Base-by-base conservation (phyloP, 1,284 basidiomycete genomes). In the Naganishia sp. region DNA sequence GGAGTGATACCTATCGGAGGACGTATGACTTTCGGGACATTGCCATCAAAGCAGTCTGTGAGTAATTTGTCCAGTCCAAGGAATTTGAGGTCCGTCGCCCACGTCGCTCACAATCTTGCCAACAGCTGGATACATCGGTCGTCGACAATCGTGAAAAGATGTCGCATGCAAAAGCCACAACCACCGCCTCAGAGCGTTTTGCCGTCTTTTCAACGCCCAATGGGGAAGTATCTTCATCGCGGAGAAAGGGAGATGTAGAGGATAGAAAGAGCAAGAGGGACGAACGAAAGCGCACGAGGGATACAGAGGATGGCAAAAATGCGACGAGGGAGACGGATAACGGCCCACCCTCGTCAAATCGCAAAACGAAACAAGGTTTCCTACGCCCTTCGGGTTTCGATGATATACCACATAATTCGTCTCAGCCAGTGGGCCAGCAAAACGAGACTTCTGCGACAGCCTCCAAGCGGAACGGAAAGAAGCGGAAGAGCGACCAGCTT, bases 81-180 rank as follows among this genome's bases (percentile, higher is more conserved):
- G 11, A 21, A 11, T n/a, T 4, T 1, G 2, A 5, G 48, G 6
- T 9, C 7, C n/a, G n/a, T 49, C 6, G 7, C 18, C 48, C 25
- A 4, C 5, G 11, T 49, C 11, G 15, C 18, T 39, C 21, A 11
- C 57, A 28, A 33, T n/a, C 3, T 48, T 18, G 7, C n/a, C 0
- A 7, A 49, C 3, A 61, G 59, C 36, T 61, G 7, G 59, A 61
- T 39, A 61, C 59, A 21, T 61, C 59, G 31, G 44, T 61, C n/a
- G 59, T 61, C 15, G 48, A 61, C 10, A 18, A 39, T 25, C 59
- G 59, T 4, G 59, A 52, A 39, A 33, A 48, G 16, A 61, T 61
- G 59, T 52, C 48, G 9, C 59, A 61, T n/a, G 36, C 49, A 25
- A 61, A 61, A 52, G 59, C 59, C 15, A 49, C 36, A 15, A 42